Percentiles rank a stretch among this genome's conserved stretches.
Evolutionary conservation across 306 rosid species (phyloP).

Genomic region (Parietaria judaica): DNA sequence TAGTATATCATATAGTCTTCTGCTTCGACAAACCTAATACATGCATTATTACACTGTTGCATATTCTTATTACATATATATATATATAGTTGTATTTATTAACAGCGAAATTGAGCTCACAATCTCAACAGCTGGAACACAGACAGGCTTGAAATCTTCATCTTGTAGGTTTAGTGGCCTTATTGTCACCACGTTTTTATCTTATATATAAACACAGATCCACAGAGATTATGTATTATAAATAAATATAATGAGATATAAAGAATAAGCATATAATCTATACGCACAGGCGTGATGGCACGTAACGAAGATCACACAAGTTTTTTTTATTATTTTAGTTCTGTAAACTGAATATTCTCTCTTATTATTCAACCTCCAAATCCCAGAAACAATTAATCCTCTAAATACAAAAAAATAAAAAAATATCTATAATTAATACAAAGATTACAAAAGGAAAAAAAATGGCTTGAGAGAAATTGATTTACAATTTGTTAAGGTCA

Average conservation of each 20-base stretch:
- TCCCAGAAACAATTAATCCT: conserved; percentile 13
- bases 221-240: neutral
- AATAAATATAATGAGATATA: neutral
- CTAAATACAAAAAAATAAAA: conserved; percentile 7
- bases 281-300: neutral
- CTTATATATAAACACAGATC: neutral
- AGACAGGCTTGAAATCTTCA: neutral
- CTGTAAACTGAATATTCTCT: conserved; percentile 18
- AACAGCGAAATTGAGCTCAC: no score
- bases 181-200: conserved; percentile 1
- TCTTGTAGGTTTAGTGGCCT: neutral
- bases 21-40: no score
- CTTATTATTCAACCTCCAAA: conserved; percentile 17
- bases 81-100: neutral
- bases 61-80: neutral
- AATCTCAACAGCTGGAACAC: neutral
- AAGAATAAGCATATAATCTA: neutral
- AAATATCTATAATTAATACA: conserved; percentile 12
- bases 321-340: neutral
- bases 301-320: neutral
- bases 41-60: neutral
- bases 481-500: conserved; percentile 36
- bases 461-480: conserved; percentile 23
- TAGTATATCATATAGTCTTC: no score
- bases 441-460: conserved; percentile 4